phyloP scores from a whole-genome alignment of 495 filamentous ascomycete genomes.

The Penicillium verhagenii region DNA sequence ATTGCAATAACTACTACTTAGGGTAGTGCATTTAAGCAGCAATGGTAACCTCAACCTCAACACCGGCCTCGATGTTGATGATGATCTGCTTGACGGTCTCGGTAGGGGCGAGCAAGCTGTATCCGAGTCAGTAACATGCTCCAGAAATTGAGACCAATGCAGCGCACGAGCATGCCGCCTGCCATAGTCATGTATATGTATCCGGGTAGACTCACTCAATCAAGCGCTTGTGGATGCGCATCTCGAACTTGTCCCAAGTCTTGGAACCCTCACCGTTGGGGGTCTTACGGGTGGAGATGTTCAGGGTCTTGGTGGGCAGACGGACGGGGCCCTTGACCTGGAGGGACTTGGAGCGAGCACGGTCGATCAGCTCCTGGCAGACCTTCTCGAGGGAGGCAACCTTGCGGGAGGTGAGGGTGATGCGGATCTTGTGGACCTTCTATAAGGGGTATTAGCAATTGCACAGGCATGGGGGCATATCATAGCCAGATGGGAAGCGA shows the following conservation, averaged over 20 bases:
- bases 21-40: constrained; percentile 68
- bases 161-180: neutral
- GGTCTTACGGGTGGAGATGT: constrained; percentile 94
- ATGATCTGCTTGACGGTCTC: constrained; percentile 99
- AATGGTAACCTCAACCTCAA: constrained; percentile 99
- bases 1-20: constrained; percentile 11
- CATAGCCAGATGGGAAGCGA: neutral
- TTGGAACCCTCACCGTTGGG: constrained; percentile 99
- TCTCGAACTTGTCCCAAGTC: constrained; percentile 99
- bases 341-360: constrained; percentile 96
- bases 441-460: constrained; percentile 32
- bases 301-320: constrained; percentile 94
- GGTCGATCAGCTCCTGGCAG: constrained; percentile 96
- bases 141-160: neutral
- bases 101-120: constrained; percentile 90
- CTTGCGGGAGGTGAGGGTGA: constrained; percentile 93
- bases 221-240: constrained; percentile 98
- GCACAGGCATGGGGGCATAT: neutral
- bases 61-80: constrained; percentile 99
- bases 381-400: constrained; percentile 97
- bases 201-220: constrained; percentile 67
- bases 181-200: neutral
- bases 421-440: constrained; percentile 98
- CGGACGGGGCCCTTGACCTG: constrained; percentile 98
- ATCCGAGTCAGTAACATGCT: constrained; percentile 11